phyloP scores from a whole-genome alignment of 1,284 basidiomycete genomes.

The Boletus smithii region DNA sequence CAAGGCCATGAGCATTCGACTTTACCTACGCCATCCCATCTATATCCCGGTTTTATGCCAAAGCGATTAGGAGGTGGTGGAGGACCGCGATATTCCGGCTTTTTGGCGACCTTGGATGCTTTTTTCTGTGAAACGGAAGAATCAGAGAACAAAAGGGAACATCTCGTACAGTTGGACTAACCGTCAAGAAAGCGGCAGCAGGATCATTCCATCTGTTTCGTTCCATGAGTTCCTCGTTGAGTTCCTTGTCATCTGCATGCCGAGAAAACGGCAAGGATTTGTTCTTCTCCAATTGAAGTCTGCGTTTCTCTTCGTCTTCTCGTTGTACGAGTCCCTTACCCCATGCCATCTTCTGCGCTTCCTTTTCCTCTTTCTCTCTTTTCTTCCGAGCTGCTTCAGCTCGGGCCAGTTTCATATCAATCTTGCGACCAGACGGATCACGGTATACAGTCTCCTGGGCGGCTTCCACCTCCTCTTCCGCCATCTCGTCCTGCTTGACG shows the following conservation, averaged over 20 bases:
- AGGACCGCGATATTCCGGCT: slow-evolving; percentile 85
- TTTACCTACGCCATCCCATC: slow-evolving; percentile 95
- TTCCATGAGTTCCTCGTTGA: slow-evolving; percentile 81
- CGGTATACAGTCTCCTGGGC: slow-evolving; percentile 93
- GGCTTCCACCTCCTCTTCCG: slow-evolving; percentile 52
- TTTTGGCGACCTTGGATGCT: slow-evolving; percentile 66
- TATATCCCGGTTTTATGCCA: slow-evolving; percentile 89
- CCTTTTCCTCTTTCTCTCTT: slow-evolving; percentile 76
- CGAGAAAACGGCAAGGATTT: slow-evolving; percentile 68
- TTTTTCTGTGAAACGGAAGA: slow-evolving; percentile 53
- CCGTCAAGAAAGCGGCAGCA: slow-evolving; percentile 87
- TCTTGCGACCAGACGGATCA: slow-evolving; percentile 82
- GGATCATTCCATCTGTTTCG: slow-evolving; percentile 93
- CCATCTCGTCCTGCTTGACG: slow-evolving; percentile 40
- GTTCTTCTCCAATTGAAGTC: slow-evolving; percentile 65
- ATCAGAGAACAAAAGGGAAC: slow-evolving; percentile 3
- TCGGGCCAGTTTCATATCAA: slow-evolving; percentile 81
- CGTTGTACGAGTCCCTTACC: slow-evolving; percentile 90
- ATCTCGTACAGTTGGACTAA: slow-evolving; percentile 39
- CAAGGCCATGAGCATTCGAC: slow-evolving; percentile 21
- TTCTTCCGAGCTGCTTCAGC: slow-evolving; percentile 80
- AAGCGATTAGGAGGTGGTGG: slow-evolving; percentile 93
- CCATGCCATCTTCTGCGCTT: slow-evolving; percentile 93
- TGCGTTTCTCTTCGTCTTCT: slow-evolving; percentile 67
- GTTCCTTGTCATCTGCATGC: slow-evolving; percentile 75